A percentile compares a stretch with the other conserved stretches of the same genome.
These are phyloP conservation scores for Cairneyella variabilis DNA, from an alignment of 495 filamentous ascomycete genomes.

Conservation along the genomic window DNA sequence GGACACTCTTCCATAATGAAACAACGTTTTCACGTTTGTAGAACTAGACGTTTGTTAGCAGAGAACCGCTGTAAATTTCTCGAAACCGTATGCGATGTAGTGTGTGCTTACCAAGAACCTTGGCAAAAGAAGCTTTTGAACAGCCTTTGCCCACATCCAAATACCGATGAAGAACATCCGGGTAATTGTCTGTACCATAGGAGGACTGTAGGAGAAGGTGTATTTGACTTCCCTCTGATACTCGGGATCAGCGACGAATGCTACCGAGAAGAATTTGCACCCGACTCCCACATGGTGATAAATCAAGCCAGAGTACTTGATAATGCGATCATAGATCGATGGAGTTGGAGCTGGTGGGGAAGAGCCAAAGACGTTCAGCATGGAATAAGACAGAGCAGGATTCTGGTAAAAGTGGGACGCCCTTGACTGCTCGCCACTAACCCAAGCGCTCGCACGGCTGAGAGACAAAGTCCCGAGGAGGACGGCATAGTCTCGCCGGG, in stretches of 20 bases:
- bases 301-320: neutral
- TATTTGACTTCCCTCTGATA: conserved; percentile 56
- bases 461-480: neutral
- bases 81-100: neutral
- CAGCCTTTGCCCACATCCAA: conserved; percentile 4
- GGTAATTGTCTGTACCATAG: conserved; percentile 32
- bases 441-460: neutral
- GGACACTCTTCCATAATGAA: conserved; percentile 42
- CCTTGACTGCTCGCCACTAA: neutral
- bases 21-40: conserved; percentile 41
- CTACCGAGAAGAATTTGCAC: conserved; percentile 51
- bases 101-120: conserved; percentile 21
- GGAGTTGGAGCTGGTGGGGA: neutral
- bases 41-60: conserved; percentile 49
- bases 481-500: neutral
- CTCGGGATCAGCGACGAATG: conserved; percentile 53
- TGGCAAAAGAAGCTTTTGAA: conserved; percentile 2
- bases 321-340: neutral
- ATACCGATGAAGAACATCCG: neutral
- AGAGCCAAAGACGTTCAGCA: neutral
- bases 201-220: conserved; percentile 31
- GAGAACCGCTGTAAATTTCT: conserved; percentile 37
- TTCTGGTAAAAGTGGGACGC: neutral
- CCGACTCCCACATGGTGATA: conserved; percentile 39
- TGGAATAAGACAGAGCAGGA: neutral